These are phyloP conservation scores for Bipolaris oryzae DNA, from an alignment of 2,329 filamentous ascomycete species.

Conservation along the genomic window DNA sequence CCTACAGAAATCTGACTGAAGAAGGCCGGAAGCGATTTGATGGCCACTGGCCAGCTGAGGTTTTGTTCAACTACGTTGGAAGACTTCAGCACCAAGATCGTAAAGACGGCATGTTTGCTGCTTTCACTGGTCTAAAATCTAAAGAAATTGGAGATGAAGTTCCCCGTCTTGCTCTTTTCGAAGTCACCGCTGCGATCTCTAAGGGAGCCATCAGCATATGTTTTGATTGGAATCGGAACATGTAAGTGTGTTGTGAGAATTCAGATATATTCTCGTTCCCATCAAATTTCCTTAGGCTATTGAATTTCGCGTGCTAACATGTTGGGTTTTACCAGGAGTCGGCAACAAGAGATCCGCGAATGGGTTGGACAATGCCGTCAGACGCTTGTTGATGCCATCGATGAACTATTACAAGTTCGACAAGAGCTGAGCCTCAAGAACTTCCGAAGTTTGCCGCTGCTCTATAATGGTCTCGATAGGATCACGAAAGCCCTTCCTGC, in stretches of 20 bases:
- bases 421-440: conserved; percentile 35
- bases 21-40: conserved; percentile 35
- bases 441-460: conserved; percentile 40
- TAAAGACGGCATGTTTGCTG: conserved; percentile 36
- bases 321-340: conserved; percentile 13
- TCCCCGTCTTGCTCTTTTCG: conserved; percentile 40
- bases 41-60: conserved; percentile 43
- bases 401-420: conserved; percentile 35
- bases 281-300: accelerated
- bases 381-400: conserved; percentile 39
- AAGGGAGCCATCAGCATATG: conserved; percentile 42
- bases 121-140: conserved; percentile 28
- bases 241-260: conserved; percentile 1
- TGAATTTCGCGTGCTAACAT: not conserved
- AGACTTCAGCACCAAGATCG: conserved; percentile 39
- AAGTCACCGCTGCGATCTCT: conserved; percentile 37
- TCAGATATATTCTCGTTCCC: no score
- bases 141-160: conserved; percentile 35
- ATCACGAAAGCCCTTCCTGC: conserved; percentile 28
- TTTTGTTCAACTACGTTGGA: conserved; percentile 44
- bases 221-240: conserved; percentile 41
- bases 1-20: conserved; percentile 32
- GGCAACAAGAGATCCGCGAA: conserved; percentile 33
- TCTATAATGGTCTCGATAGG: conserved; percentile 39
- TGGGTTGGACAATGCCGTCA: conserved; percentile 39